These are phyloP conservation scores for Lactarius pseudohatsudake DNA, from an alignment of 768 basidiomycete genomes.

Conservation along the genomic window DNA sequence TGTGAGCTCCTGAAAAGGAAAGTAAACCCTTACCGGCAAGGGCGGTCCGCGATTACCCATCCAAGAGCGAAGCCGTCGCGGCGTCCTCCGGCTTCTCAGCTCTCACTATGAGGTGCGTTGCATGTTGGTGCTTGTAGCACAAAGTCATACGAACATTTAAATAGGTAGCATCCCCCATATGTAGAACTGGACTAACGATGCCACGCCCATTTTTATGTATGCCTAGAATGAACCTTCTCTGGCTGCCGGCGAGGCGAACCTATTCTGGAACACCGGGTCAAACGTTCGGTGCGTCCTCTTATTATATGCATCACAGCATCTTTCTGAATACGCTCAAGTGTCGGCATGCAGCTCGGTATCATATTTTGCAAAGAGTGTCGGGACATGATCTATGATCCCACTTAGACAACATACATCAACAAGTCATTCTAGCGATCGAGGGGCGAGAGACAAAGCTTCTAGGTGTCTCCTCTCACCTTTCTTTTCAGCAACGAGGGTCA, in stretches of 20 bases:
- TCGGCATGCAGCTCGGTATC: conserved; percentile 69
- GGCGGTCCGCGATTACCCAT: conserved; percentile 7
- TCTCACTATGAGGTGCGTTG: conserved; percentile 38
- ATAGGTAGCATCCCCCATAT: conserved; percentile 59
- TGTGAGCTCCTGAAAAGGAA: conserved; percentile 24
- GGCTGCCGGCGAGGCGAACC: conserved; percentile 72
- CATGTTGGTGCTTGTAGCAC: background rate
- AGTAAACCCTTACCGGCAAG: background rate
- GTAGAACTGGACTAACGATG: conserved; percentile 51
- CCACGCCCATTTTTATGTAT: conserved; percentile 70
- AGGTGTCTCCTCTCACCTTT: conserved; percentile 40
- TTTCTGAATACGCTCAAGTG: conserved; percentile 46
- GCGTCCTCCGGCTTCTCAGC: conserved; percentile 14
- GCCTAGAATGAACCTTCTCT: conserved; percentile 63
- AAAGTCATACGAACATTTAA: background rate
- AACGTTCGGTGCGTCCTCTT: conserved; percentile 56
- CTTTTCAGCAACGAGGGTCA: conserved; percentile 31
- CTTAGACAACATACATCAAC: conserved; percentile 49
- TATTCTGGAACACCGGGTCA: conserved; percentile 58
- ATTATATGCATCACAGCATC: background rate
- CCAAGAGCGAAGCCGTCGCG: conserved; percentile 2
- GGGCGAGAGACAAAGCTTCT: conserved; percentile 62
- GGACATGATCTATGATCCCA: conserved; percentile 63
- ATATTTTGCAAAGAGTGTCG: conserved; percentile 74
- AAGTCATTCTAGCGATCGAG: conserved; percentile 51